phyloP scores from a whole-genome alignment of 345 rosid genomes.

The Populus simonii region DNA sequence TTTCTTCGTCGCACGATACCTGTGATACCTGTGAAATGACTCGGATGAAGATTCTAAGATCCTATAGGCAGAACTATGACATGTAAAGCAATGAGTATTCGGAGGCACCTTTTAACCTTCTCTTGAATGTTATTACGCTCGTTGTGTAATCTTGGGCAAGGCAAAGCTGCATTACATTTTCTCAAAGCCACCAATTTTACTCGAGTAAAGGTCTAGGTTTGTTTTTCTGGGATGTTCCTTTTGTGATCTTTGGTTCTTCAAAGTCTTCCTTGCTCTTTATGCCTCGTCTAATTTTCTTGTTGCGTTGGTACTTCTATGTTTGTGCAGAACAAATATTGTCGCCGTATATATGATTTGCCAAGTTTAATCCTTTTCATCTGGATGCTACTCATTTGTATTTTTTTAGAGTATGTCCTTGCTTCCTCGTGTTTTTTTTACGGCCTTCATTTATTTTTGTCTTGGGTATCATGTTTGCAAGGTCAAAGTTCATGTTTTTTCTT shows the following conservation, averaged over 20 bases:
- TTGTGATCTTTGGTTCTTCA: background rate
- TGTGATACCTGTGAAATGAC: background rate
- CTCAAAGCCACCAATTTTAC: background rate
- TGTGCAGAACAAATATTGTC: background rate
- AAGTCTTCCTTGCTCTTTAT: too few species aligned
- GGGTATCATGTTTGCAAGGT: too few species aligned
- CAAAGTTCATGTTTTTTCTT: too few species aligned
- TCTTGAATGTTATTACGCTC: background rate
- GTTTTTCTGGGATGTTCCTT: background rate
- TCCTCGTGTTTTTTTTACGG: too few species aligned
- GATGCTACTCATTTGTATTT: too few species aligned
- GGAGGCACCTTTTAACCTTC: background rate
- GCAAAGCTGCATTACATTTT: background rate
- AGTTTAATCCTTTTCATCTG: background rate
- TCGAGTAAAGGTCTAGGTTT: background rate
- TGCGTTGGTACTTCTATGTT: background rate
- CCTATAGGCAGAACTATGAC: background rate
- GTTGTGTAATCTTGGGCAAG: background rate
- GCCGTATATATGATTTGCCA: background rate
- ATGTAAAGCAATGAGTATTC: background rate
- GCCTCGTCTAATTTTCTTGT: background rate
- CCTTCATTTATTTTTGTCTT: too few species aligned
- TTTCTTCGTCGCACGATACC: background rate
- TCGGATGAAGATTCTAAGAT: background rate
- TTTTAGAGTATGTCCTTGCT: too few species aligned